phyloP scores from a whole-genome alignment of 140 eudicot genomes.

The Senecio squalidus region DNA sequence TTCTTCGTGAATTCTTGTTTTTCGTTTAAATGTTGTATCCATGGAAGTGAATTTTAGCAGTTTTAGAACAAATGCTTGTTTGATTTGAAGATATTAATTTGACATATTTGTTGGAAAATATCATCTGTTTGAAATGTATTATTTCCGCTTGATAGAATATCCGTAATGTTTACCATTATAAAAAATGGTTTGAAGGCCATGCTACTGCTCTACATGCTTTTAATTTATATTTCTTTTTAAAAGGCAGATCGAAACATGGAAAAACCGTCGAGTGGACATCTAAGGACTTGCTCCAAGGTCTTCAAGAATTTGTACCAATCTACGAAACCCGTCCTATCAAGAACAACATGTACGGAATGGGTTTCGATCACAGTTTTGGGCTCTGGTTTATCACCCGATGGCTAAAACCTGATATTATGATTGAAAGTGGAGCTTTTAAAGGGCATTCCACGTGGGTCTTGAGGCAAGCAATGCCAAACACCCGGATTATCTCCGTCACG shows the following conservation, averaged over 20 bases:
- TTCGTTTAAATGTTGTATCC: no score
- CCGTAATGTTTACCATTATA: no score
- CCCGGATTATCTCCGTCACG: slow-evolving; percentile 72
- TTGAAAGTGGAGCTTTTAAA: slow-evolving; percentile 97
- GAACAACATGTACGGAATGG: slow-evolving; percentile 98
- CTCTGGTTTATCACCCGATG: slow-evolving; percentile 95
- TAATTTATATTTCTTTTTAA: slow-evolving; percentile 63
- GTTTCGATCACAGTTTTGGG: slow-evolving; percentile 98
- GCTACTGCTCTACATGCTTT: slow-evolving; percentile 30
- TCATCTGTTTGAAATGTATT: no score
- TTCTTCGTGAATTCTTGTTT: no score
- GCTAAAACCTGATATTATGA: slow-evolving; percentile 93
- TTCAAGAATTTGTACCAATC: slow-evolving; percentile 85
- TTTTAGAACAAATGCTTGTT: no score
- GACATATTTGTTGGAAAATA: no score
- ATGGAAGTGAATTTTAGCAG: no score
- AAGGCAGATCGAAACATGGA: slow-evolving; percentile 99
- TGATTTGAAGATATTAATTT: no score
- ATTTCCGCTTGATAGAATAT: no score
- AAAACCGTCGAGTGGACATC: slow-evolving; percentile 89
- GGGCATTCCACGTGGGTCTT: slow-evolving; percentile 99
- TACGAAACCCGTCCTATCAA: slow-evolving; percentile 90
- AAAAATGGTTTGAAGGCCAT: no score
- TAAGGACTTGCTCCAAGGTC: slow-evolving; percentile 80
- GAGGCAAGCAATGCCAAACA: slow-evolving; percentile 95